phyloP scores from a whole-genome alignment of 2,329 filamentous ascomycete species.

The Phyllosticta citribraziliensis region DNA sequence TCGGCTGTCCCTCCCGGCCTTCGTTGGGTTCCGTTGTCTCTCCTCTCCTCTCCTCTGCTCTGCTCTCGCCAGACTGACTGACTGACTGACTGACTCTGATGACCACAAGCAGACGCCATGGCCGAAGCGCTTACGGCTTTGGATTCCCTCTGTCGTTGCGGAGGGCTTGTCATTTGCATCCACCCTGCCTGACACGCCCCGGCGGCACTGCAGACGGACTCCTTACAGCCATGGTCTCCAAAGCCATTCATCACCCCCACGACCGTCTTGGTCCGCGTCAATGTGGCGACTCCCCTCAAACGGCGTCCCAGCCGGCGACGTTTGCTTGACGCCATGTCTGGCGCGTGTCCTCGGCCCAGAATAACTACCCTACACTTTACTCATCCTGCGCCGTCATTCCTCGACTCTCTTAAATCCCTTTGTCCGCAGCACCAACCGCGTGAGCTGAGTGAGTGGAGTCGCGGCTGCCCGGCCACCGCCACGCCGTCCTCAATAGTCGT shows the following conservation, averaged over 20 bases:
- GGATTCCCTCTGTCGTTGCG: not conserved
- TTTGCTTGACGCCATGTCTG: not conserved
- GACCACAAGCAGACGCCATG: not conserved
- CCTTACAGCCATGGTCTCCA: not conserved
- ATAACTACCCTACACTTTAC: not conserved
- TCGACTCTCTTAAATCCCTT: not conserved
- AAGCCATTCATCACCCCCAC: not conserved
- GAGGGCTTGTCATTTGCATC: not conserved
- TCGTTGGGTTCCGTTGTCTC: not conserved
- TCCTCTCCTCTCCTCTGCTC: not conserved
- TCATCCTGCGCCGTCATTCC: not conserved
- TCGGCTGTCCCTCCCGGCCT: not conserved
- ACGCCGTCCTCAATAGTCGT: conserved; percentile 11
- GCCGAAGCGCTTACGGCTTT: not conserved
- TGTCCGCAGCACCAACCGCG: not conserved
- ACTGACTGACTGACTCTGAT: not conserved
- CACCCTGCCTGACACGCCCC: not conserved
- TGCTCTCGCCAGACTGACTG: not conserved
- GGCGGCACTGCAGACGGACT: not conserved
- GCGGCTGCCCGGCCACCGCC: conserved; percentile 8
- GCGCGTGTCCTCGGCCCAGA: not conserved
- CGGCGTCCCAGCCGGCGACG: not conserved
- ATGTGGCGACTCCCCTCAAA: not conserved
- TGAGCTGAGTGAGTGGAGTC: conserved; percentile 8
- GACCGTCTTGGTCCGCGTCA: not conserved